Evolutionary conservation across 2,329 filamentous ascomycete genomes (phyloP).

Genomic region (Neophaeococcomyces aloes): DNA sequence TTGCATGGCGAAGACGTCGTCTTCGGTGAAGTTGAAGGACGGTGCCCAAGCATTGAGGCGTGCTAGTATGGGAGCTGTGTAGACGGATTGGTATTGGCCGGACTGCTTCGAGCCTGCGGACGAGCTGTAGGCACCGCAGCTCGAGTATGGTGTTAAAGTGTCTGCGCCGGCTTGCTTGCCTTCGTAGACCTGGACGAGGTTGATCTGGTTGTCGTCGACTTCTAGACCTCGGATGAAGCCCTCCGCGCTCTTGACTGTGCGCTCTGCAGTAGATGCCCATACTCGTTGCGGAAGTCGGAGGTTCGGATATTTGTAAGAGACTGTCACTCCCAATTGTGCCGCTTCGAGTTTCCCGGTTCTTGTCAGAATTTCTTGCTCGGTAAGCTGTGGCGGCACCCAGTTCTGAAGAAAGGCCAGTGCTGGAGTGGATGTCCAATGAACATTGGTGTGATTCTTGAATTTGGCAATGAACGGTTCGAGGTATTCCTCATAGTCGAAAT

Average conservation of each 20-base stretch:
- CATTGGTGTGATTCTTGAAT: slow-evolving; percentile 46
- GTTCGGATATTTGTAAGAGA: slow-evolving; percentile 49
- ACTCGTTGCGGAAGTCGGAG: slow-evolving; percentile 45
- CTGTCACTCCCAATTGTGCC: slow-evolving; percentile 47
- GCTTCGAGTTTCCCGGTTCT: slow-evolving; percentile 52
- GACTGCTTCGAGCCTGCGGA: slow-evolving; percentile 48
- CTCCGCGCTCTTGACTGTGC: slow-evolving; percentile 49
- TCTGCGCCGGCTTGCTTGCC: slow-evolving; percentile 48
- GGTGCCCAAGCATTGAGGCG: slow-evolving; percentile 45
- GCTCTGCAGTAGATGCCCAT: slow-evolving; percentile 54
- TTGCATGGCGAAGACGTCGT: slow-evolving; percentile 56
- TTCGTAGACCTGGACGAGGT: slow-evolving; percentile 47
- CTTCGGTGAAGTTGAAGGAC: slow-evolving; percentile 52
- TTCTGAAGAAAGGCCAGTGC: slow-evolving; percentile 45
- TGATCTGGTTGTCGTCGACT: slow-evolving; percentile 42
- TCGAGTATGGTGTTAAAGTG: slow-evolving; percentile 53
- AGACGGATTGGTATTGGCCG: slow-evolving; percentile 41
- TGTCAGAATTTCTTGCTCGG: slow-evolving; percentile 51
- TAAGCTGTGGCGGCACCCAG: slow-evolving; percentile 49
- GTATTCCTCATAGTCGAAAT: slow-evolving; percentile 48
- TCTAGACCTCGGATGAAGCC: slow-evolving; percentile 50
- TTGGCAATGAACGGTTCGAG: slow-evolving; percentile 50
- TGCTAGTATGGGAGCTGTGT: slow-evolving; percentile 50
- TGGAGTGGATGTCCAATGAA: slow-evolving; percentile 47
- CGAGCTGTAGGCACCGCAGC: slow-evolving; percentile 52